Evolutionary conservation across 2,329 filamentous ascomycete species (phyloP).

Genomic region (Teratosphaeria nubilosa): DNA sequence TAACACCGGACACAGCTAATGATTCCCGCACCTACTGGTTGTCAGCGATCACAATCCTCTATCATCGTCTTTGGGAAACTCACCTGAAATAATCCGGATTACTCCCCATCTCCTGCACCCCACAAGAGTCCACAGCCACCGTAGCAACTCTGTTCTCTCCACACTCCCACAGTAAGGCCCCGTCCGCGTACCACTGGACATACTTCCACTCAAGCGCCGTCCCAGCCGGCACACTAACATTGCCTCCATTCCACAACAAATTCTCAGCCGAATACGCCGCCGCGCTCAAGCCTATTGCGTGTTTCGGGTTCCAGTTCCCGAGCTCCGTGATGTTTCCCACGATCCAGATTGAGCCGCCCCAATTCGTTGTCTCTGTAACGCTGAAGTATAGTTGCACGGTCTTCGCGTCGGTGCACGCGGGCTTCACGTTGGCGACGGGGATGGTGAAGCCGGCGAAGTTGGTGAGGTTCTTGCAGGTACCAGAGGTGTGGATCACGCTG

Average conservation of each 20-base stretch:
- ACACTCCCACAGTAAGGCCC: conserved; percentile 51
- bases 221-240: conserved; percentile 45
- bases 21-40: neutral
- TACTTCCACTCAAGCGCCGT: conserved; percentile 57
- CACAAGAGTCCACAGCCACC: neutral
- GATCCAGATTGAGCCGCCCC: conserved; percentile 57
- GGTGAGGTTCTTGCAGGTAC: neutral
- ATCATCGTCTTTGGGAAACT: neutral
- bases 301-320: conserved; percentile 46
- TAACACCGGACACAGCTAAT: neutral
- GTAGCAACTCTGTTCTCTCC: neutral
- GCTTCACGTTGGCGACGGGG: neutral
- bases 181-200: conserved; percentile 46
- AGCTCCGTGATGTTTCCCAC: conserved; percentile 49
- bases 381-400: neutral
- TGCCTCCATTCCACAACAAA: conserved; percentile 46
- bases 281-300: conserved; percentile 49
- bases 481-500: neutral
- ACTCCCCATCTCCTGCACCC: neutral
- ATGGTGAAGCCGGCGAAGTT: neutral
- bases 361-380: conserved; percentile 34
- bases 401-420: neutral
- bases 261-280: conserved; percentile 47
- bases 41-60: neutral
- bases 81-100: neutral